Evolutionary conservation across 2,329 filamentous ascomycete species (phyloP), one percentile per base, ranked within the genome.

Genomic region (Fusarium pilosicola): DNA sequence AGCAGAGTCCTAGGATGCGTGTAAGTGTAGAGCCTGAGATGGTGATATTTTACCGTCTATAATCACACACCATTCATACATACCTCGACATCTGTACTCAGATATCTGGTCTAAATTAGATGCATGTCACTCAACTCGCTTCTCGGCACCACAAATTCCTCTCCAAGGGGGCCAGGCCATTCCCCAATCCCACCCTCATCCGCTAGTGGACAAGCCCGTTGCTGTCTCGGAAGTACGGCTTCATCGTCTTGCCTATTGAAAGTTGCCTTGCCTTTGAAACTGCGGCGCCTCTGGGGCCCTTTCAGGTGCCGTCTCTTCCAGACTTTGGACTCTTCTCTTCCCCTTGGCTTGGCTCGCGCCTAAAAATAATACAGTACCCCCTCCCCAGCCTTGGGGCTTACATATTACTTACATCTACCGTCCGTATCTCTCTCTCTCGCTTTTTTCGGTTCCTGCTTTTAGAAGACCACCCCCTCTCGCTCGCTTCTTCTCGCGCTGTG

Each of bases 181-280:
- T 36, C 45, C 34, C 52, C 52, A 65, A 65, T 67, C 48, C 66
- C 22, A 64, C 69, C 62, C 67, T 60, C 56, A 67, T 39, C 69
- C 68, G 38, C 67, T 74, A 74, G 71, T 71, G 71, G 67, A 59
- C 52, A 71, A 68, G 62, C 65, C 42, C 45, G 32, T 63, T 71
- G 42, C 70, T 77, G 76, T 78, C 74, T 78, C 76, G 76, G 76
- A 78, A 78, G 74, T 76, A 68, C 76, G 76, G 76, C 76, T 77
- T 75, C 75, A 62, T 60, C 58, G 56, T 52, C 49, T 55, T 68
- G 45, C 58, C 51, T 65, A 70, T 70, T 52, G 65, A 67, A 64
- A 46, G 38, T 24, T 24, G 46, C 49, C 48, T 49, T 34, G 48
- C 48, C 49, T 52, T 58, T 65, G 32, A 63, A 66, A 66, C 63